Base-by-base conservation (phyloP, 352 stramenopile genomes). In the Globisporangium alternatum region DNA sequence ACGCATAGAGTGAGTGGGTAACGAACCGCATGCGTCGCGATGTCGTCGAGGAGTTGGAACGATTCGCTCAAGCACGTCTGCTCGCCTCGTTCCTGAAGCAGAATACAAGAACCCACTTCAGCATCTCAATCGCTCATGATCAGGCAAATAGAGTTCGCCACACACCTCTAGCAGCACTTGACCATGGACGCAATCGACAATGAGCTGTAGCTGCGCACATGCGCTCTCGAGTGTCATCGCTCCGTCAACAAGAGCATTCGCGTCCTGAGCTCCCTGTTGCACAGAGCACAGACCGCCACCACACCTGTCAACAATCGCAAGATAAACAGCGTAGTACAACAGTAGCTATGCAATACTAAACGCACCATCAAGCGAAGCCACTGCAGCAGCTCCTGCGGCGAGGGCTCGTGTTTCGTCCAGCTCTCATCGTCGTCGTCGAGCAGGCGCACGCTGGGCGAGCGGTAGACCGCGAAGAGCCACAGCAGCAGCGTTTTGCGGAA, bases 391-490 rank as follows among this genome's bases (percentile, higher is more conserved):
- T 80, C 66, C 31, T 60, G 60, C 9, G 64, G 33, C 6, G 67
- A 66, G 28, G 77, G 73, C 39, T 82, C 71, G 30, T 70, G 48
- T 6, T 53, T 55, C 22, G 54, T 66, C 77, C 75, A 83, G 21
- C 56, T 62, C 31, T 81, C 70, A 37, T 71, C 67, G 35, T 68
- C 63, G 35, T 72, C 62, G n/a, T 51, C 63, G 3, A 56, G 58
- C n/a, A 70, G 51, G 8, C 69, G 70, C 47, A 75, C 51, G 37
- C 61, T 61, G 13, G 78, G 72, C 21, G 64, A 54, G 48, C 52
- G 62, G 51, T 76, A 83, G 7, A 81, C 53, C 9, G 76, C 78
- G 35, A 77, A 71, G 2, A 84, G 60, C 78, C 78, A 87, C 28
- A 79, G 59, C 45, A 80, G 33, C 31, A 86, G 65, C 57, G 77